Base-by-base conservation (phyloP, 371 early-diverging fungal genomes). In the Mucor lusitanicus region DNA sequence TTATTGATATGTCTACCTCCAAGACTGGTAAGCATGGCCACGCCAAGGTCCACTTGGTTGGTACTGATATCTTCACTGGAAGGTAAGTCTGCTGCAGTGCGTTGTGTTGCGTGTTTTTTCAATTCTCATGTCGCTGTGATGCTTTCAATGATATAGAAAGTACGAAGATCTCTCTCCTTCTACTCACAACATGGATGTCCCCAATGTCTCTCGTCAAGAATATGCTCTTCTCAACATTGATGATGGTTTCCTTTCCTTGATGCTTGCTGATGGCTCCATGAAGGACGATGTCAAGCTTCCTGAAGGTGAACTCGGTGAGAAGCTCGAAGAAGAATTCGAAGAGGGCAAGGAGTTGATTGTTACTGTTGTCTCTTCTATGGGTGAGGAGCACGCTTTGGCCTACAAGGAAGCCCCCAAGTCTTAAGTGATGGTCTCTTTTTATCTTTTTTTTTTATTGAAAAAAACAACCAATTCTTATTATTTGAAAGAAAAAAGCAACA, bases 101-200 rank as follows among this genome's bases (percentile, higher is more conserved):
- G 3, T 33, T 33, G 0, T 50, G 12, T 23, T 19, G 1, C 12
- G 21, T 19, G 23, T 8, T 17, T n/a, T 30, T 8, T 4, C 15
- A 6, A 17, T 23, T 7, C 15, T 55, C 12, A 55, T 32, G 28
- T 6, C 25, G 1, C 15, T 17, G 12, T 25, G 39, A 27, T 65
- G 7, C 19, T 57, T 19, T 9, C 7, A 11, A 30, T 25, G n/a
- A 6, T 28, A 81, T 28, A 81, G 89, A 86, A 86, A 92, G 82
- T 85, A 86, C 72, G 95, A 95, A 87, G 99, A 98, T 87, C 82
- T 98, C 75, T 97, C 96, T 72, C 99, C 99, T 75, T 98, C 99
- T 77, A 98, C 99, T 84, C 98, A 98, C 92, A 98, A 98, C 93
- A 97, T 98, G 97, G 95, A 98, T 74, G 99, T 98, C 64, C 99